Conservation (phyloP, 2,329 filamentous ascomycete species). For the Plenodomus tracheiphilus region DNA sequence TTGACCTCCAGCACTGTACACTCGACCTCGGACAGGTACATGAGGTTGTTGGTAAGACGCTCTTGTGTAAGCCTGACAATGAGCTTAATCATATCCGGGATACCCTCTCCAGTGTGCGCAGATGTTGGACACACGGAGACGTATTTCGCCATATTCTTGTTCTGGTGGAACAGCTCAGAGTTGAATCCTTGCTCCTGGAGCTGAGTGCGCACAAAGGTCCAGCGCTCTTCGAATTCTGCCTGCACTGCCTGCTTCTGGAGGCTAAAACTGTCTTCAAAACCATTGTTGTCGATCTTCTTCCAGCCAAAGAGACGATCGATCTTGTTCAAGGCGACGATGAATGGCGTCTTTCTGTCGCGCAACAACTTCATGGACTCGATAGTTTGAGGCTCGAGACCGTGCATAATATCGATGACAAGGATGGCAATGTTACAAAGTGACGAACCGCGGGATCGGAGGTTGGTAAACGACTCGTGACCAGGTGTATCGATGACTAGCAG, state of each 20-base stretch:
- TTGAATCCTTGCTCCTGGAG: constrained; percentile 98
- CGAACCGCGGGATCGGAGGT: constrained; percentile 92
- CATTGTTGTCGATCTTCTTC: constrained; percentile 99
- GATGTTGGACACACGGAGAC: constrained; percentile 98
- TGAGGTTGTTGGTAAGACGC: constrained; percentile 93
- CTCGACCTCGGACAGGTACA: constrained; percentile 98
- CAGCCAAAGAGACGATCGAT: constrained; percentile 99
- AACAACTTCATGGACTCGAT: constrained; percentile 95
- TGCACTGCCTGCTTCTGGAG: constrained; percentile 92
- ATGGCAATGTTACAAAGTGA: constrained; percentile 99
- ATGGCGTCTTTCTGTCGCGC: constrained; percentile 91
- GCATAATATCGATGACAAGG: constrained; percentile 99
- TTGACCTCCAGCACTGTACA: constrained; percentile 98
- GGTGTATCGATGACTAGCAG: constrained; percentile 96
- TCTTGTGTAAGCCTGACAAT: constrained; percentile 91
- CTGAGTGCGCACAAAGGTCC: constrained; percentile 88
- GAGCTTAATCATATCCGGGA: constrained; percentile 97
- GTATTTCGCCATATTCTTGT: constrained; percentile 92
- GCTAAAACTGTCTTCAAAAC: constrained; percentile 88
- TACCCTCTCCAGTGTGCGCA: constrained; percentile 97
- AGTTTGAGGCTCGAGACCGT: constrained; percentile 96
- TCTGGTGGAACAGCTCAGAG: constrained; percentile 93
- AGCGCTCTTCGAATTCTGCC: constrained; percentile 88
- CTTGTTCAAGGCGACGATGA: constrained; percentile 99
- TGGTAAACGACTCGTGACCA: constrained; percentile 99